phyloP scores from a whole-genome alignment of 345 rosid species.

The Populus simonii region DNA sequence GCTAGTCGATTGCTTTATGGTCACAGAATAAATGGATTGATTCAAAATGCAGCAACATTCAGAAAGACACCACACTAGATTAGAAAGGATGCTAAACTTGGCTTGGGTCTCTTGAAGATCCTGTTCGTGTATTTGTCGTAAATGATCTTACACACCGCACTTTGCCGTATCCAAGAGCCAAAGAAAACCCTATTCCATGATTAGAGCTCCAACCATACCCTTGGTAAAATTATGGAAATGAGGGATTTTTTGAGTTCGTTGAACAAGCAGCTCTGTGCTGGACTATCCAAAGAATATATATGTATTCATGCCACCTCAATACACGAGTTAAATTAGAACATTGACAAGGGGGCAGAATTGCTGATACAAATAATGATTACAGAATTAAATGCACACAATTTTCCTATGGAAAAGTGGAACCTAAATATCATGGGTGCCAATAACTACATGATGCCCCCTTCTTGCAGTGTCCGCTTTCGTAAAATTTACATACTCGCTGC shows the following conservation, averaged over 20 bases:
- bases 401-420: not conserved
- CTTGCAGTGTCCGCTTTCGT: constrained; percentile 69
- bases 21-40: too few relatives aligned
- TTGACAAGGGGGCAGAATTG: constrained; percentile 2
- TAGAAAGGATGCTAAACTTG: too few relatives aligned
- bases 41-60: too few relatives aligned
- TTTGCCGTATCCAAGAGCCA: not conserved
- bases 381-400: constrained; percentile 24
- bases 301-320: constrained; percentile 13
- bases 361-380: constrained; percentile 31
- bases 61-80: too few relatives aligned
- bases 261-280: constrained; percentile 9
- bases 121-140: too few relatives aligned
- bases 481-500: constrained; percentile 68
- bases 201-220: too few relatives aligned
- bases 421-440: constrained; percentile 60
- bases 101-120: too few relatives aligned
- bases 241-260: too few relatives aligned
- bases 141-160: too few relatives aligned
- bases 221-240: too few relatives aligned
- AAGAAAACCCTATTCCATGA: not conserved
- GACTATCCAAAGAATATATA: constrained; percentile 8
- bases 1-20: too few relatives aligned
- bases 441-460: constrained; percentile 75
- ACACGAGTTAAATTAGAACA: constrained; percentile 30